phyloP scores from a whole-genome alignment of 2,329 filamentous ascomycete species.

The Helotiales sp. region DNA sequence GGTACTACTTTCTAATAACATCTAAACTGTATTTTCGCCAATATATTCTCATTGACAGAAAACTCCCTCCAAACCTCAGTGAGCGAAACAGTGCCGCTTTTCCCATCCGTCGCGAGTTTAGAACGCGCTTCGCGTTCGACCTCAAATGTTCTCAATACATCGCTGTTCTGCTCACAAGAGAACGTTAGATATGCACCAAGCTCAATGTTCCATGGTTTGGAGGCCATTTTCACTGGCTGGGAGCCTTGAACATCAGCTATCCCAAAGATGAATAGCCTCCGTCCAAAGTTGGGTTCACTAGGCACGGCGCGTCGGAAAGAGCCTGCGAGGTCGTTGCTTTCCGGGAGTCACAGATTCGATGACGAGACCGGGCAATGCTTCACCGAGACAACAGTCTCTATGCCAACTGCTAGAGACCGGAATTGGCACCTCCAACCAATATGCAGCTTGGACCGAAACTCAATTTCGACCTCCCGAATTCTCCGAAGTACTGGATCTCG shows the following conservation, averaged over 20 bases:
- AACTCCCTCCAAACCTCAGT: too few species aligned
- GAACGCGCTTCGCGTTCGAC: neutral
- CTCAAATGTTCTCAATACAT: constrained; percentile 1
- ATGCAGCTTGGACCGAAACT: neutral
- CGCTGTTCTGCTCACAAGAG: neutral
- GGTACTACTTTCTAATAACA: too few species aligned
- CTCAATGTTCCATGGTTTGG: neutral
- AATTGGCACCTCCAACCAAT: constrained; percentile 19
- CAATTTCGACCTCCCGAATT: neutral
- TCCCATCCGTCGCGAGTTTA: too few species aligned
- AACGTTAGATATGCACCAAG: neutral
- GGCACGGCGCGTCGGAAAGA: neutral
- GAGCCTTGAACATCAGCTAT: neutral
- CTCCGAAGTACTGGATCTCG: constrained; percentile 16
- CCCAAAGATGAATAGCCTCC: neutral
- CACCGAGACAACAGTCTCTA: constrained; percentile 24
- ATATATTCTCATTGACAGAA: too few species aligned
- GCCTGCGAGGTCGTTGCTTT: neutral
- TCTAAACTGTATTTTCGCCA: too few species aligned
- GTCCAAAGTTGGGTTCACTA: too few species aligned
- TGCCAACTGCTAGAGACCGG: constrained; percentile 18
- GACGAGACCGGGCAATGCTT: constrained; percentile 31
- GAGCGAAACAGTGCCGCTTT: too few species aligned
- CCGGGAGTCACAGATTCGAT: constrained; percentile 23
- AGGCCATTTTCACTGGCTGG: constrained; percentile 1